Conservation (phyloP, 345 rosid genomes). For the Durio zibethinus region DNA sequence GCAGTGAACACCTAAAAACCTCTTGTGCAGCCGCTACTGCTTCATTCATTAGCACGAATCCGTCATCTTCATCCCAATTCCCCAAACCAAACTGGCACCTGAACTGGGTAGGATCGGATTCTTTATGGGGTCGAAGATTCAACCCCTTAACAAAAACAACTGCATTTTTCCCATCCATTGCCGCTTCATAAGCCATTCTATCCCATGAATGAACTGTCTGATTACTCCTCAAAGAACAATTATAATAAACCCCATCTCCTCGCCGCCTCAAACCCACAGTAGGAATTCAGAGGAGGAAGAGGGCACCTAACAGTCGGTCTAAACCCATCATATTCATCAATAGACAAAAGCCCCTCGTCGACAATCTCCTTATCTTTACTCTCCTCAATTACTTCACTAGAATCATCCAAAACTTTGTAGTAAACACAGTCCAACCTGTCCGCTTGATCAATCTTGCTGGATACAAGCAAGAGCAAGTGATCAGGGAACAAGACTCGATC, state of each 20-base stretch:
- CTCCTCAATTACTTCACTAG: constrained; percentile 10
- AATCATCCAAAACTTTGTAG: constrained; percentile 10
- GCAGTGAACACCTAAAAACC: constrained; percentile 78
- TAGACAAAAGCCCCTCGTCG: constrained; percentile 41
- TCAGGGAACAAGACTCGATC: constrained; percentile 78
- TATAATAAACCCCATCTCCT: constrained; percentile 31
- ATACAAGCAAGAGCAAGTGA: constrained; percentile 60
- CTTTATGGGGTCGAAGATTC: constrained; percentile 79
- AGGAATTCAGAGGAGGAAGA: constrained; percentile 56
- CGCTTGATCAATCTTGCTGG: constrained; percentile 26
- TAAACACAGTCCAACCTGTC: constrained; percentile 63
- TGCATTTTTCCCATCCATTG: constrained; percentile 57
- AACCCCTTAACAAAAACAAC: constrained; percentile 85
- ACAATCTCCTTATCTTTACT: constrained; percentile 15
- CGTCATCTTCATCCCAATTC: constrained; percentile 36
- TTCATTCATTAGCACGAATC: constrained; percentile 42
- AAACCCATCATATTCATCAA: constrained; percentile 48
- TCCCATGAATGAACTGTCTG: constrained; percentile 60
- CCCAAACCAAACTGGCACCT: constrained; percentile 67
- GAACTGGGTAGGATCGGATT: constrained; percentile 55
- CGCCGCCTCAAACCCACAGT: constrained; percentile 47
- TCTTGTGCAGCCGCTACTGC: constrained; percentile 88
- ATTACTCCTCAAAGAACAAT: constrained; percentile 26
- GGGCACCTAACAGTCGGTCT: constrained; percentile 73
- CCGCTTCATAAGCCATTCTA: constrained; percentile 70